A percentile compares a stretch with the other conserved stretches of the same genome.
Conservation (phyloP, 1,284 basidiomycete genomes). For the Apiotrichum sp. region DNA sequence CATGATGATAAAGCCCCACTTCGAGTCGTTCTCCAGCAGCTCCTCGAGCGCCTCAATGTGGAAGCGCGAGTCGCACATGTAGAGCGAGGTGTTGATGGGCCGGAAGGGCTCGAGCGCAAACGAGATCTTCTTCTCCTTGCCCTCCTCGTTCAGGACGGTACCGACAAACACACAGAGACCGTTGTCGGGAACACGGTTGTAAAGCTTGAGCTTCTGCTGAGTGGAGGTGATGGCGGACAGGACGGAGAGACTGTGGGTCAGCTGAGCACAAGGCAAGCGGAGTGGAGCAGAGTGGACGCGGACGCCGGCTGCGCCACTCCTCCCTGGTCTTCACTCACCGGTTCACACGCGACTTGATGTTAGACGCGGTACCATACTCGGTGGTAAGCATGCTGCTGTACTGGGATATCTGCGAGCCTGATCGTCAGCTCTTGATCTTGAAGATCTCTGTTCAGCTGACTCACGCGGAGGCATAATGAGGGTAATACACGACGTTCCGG, state of each 20-base stretch:
- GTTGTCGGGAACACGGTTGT: slow-evolving; percentile 92
- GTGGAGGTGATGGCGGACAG: slow-evolving; percentile 97
- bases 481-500: slow-evolving; percentile 99
- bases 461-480: slow-evolving; percentile 89
- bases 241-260: slow-evolving; percentile 64
- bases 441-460: too few relatives aligned
- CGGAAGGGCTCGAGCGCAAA: slow-evolving; percentile 98
- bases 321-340: slow-evolving; percentile 53
- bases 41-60: slow-evolving; percentile 97
- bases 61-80: slow-evolving; percentile 99
- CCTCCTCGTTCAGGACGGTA: slow-evolving; percentile 95
- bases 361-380: slow-evolving; percentile 95
- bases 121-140: slow-evolving; percentile 97
- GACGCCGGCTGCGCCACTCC: too few relatives aligned
- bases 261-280: too few relatives aligned
- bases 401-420: slow-evolving; percentile 86
- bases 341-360: slow-evolving; percentile 99
- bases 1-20: slow-evolving; percentile 99
- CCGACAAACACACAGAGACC: slow-evolving; percentile 96
- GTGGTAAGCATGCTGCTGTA: slow-evolving; percentile 93
- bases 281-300: too few relatives aligned
- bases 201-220: slow-evolving; percentile 96
- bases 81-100: slow-evolving; percentile 98
- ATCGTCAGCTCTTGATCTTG: not conserved
- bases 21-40: slow-evolving; percentile 92